Evolutionary conservation across 2,329 filamentous ascomycete species (phyloP), one percentile per base, ranked within the genome.

Genomic region (Pezicula rhizophila): DNA sequence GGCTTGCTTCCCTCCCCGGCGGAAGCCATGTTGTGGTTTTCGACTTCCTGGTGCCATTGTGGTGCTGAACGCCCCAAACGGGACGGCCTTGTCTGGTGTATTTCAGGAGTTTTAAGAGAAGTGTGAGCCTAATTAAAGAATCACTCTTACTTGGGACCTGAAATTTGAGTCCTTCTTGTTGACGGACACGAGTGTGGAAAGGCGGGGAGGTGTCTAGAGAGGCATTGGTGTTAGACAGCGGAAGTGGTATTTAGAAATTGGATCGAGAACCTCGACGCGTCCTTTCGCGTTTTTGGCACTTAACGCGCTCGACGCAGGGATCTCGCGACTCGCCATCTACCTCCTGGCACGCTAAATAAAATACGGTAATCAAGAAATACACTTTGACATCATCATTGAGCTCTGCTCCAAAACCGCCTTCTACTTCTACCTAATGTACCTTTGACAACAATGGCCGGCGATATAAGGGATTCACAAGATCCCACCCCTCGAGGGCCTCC

Each of bases 1-100:
- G 52, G 82, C 79, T 46, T 74, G 69, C 66, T 85, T 88, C 51
- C 80, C 80, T 38, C 70, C 84, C 72, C 68, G 86, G 72, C 69
- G 87, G 76, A 77, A 81, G 62, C 82, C 81, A 65, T 83, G 82
- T 63, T 81, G 75, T 41, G 82, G 82, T 61, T 73, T 74, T 49
- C 80, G 71, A 59, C 84, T 82, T 12, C 55, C 56, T 42, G 28
- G 28, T 31, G 80, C 70, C 83, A 85, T 80, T 58, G 64, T 68
- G 64, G 62, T 15, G 58, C 57, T 47, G 55, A 40, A 47, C 37
- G 31, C 48, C 40, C 46, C 46, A 48, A 43, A 48, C 49, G 39
- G 50, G 34, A 49, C 42, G 23, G 3, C 23, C 14, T 26, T 54
- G 35, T 43, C 33, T 37, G 23, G 11, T 31, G 28, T 31, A 31